These are phyloP conservation scores for Ploettnerulaceae sp. DNA, from an alignment of 2,329 filamentous ascomycete genomes.

Conservation along the genomic window DNA sequence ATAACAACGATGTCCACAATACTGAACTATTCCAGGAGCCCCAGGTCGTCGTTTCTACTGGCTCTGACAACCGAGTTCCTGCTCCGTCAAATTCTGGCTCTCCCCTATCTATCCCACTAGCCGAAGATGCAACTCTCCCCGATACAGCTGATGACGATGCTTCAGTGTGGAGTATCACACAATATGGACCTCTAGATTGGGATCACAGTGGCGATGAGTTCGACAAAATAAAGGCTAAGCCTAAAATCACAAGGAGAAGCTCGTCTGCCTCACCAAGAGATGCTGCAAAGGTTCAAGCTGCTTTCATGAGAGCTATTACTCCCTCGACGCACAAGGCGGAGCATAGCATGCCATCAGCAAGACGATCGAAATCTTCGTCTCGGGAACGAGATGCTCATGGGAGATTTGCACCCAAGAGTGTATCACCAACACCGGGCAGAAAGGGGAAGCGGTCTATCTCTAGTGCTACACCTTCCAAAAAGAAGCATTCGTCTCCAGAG, in stretches of 20 bases:
- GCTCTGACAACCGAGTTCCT: conserved; percentile 1
- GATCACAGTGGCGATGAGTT: conserved; percentile 17
- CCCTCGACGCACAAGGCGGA: not conserved
- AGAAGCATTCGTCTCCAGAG: not conserved
- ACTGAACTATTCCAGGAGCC: not conserved
- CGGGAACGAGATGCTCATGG: conserved; percentile 5
- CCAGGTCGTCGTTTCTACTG: conserved; percentile 10
- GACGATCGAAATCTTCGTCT: not conserved
- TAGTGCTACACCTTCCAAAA: not conserved
- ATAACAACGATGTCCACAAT: too few species aligned
- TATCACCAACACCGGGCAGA: not conserved
- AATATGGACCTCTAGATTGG: conserved; percentile 18
- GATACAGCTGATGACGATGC: conserved; percentile 8
- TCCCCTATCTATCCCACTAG: not conserved
- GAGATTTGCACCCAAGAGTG: conserved; percentile 3
- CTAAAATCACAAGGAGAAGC: conserved; percentile 10
- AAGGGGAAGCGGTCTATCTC: conserved; percentile 2
- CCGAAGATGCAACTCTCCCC: not conserved
- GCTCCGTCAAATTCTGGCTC: too few species aligned
- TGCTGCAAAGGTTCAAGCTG: not conserved
- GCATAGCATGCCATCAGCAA: not conserved
- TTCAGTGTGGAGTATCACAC: conserved; percentile 16
- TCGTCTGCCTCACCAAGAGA: conserved; percentile 5
- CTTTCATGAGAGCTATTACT: not conserved
- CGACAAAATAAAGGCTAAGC: conserved; percentile 13